phyloP scores from a whole-genome alignment of 345 rosid species.

The Eucalyptus erythrocorys region DNA sequence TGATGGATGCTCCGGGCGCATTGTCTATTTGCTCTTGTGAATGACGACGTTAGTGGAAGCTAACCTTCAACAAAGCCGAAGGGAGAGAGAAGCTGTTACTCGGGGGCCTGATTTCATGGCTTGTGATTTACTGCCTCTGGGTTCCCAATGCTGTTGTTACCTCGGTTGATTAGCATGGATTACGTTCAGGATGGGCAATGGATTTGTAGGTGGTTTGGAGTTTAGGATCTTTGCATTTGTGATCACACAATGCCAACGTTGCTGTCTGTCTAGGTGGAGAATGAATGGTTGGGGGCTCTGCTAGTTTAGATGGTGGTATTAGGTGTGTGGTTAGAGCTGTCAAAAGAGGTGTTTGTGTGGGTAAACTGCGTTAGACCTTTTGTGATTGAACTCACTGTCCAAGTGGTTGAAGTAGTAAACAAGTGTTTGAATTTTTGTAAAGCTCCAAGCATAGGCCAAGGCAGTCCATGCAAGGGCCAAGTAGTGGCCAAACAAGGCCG shows the following conservation, averaged over 20 bases:
- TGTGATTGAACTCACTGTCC: not conserved
- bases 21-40: rapidly evolving
- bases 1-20: not conserved
- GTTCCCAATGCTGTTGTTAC: not conserved
- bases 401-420: not conserved
- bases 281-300: not conserved
- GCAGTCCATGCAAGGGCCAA: not conserved
- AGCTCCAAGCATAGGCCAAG: not conserved
- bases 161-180: not conserved
- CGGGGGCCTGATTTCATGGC: not conserved
- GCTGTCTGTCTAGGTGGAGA: not conserved
- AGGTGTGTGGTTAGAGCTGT: not conserved
- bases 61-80: not conserved
- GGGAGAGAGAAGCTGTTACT: not conserved
- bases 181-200: not conserved
- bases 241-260: not conserved
- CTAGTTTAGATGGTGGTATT: not conserved
- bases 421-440: not conserved
- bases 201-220: not conserved
- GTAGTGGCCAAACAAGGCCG: not conserved
- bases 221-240: not conserved
- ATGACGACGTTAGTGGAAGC: not conserved
- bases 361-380: not conserved
- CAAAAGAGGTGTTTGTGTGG: not conserved
- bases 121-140: not conserved